Conservation (phyloP, 495 filamentous ascomycete genomes). For the Amorphotheca resinae region DNA sequence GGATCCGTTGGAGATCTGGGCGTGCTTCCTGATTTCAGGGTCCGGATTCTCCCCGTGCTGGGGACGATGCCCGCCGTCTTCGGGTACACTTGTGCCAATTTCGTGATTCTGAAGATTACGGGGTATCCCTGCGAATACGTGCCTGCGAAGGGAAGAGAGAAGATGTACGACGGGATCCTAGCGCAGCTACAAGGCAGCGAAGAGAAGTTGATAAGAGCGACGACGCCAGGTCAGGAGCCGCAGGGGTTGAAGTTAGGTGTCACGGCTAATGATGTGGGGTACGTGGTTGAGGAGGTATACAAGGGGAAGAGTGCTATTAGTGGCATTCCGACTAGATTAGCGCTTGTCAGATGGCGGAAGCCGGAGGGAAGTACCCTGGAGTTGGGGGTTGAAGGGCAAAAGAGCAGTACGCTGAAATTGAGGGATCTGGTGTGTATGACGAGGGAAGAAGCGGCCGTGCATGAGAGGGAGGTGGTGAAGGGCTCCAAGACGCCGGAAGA, state of each 20-base stretch:
- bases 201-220: conserved; percentile 52
- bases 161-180: conserved; percentile 76
- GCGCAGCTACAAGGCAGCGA: conserved; percentile 58
- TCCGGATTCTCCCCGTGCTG: conserved; percentile 84
- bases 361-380: conserved; percentile 37
- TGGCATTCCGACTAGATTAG: conserved; percentile 63
- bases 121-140: conserved; percentile 81
- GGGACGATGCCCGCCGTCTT: conserved; percentile 97
- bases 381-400: conserved; percentile 55
- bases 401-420: conserved; percentile 47
- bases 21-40: conserved; percentile 81
- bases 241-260: conserved; percentile 66
- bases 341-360: conserved; percentile 64
- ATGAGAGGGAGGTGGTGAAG: conserved; percentile 70
- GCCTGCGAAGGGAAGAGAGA: conserved; percentile 68
- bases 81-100: conserved; percentile 80
- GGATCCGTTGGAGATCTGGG: conserved; percentile 81
- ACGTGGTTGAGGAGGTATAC: conserved; percentile 82
- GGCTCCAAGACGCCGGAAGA: conserved; percentile 55
- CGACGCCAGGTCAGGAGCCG: conserved; percentile 43
- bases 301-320: conserved; percentile 72
- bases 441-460: conserved; percentile 75
- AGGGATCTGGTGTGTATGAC: conserved; percentile 87
- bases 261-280: conserved; percentile 67
- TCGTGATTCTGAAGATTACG: conserved; percentile 75